Conservation (phyloP, 202 grass and related monocot genomes). For the Digitaria exilis region DNA sequence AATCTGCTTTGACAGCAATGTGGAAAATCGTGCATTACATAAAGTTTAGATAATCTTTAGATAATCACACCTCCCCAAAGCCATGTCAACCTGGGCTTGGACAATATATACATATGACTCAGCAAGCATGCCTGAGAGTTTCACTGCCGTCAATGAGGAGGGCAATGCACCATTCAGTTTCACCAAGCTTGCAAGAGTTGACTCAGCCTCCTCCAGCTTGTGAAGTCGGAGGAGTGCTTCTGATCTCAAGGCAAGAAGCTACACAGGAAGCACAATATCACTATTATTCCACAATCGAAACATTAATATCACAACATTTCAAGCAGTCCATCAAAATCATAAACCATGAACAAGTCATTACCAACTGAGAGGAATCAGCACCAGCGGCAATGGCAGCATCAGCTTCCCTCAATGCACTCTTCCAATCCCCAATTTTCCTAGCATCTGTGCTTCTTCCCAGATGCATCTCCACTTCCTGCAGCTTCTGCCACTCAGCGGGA, state of each 20-base stretch:
- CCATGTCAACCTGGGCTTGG: constrained; percentile 87
- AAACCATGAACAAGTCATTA: constrained; percentile 40
- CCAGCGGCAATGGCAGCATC: constrained; percentile 85
- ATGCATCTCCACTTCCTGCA: constrained; percentile 81
- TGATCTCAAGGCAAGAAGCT: constrained; percentile 86
- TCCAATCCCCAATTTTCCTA: constrained; percentile 93
- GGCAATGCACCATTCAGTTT: constrained; percentile 59
- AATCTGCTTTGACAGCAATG: constrained; percentile 10
- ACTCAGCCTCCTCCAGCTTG: constrained; percentile 81
- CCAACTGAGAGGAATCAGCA: constrained; percentile 81
- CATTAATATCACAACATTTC: constrained; percentile 16
- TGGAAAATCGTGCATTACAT: constrained; percentile 23
- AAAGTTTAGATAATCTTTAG: constrained; percentile 34
- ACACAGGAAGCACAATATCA: constrained; percentile 20
- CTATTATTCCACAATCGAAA: constrained; percentile 33
- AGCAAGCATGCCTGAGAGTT: constrained; percentile 74
- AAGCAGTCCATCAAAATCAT: constrained; percentile 11
- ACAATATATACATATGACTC: constrained; percentile 79
- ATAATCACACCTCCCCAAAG: constrained; percentile 95
- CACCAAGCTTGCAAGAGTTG: constrained; percentile 55
- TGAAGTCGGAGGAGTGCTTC: constrained; percentile 94
- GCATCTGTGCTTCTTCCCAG: constrained; percentile 63
- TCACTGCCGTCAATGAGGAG: constrained; percentile 43
- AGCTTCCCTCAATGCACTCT: constrained; percentile 79
- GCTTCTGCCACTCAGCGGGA: constrained; percentile 63